phyloP scores from a whole-genome alignment of 106 monocot species.

The Acorus calamus region DNA sequence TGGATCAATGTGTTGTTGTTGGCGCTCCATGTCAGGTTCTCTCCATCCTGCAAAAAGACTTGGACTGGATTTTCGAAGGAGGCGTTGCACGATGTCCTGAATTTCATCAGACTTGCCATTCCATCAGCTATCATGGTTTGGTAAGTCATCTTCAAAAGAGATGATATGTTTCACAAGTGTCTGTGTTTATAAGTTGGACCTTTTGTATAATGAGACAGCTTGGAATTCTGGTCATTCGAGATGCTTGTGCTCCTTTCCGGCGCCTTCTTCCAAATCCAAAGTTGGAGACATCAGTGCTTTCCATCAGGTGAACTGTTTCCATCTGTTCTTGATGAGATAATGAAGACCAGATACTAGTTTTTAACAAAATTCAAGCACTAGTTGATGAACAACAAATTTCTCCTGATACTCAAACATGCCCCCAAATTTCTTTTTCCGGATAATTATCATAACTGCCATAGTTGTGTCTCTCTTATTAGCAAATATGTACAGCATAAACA shows the following conservation, averaged over 20 bases:
- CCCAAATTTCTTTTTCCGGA: background rate
- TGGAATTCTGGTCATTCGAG: slow-evolving; percentile 53
- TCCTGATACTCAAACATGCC: background rate
- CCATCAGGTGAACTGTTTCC: slow-evolving; percentile 13
- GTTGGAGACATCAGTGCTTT: slow-evolving; percentile 43
- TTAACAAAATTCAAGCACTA: too few species aligned
- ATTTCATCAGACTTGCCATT: slow-evolving; percentile 48
- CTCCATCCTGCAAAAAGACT: slow-evolving; percentile 45
- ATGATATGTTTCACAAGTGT: too few species aligned
- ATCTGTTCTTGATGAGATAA: too few species aligned
- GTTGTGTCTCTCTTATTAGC: too few species aligned
- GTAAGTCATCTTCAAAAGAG: slow-evolving; percentile 14
- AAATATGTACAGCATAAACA: too few species aligned
- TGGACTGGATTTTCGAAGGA: slow-evolving; percentile 61
- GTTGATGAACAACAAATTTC: background rate
- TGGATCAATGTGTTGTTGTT: slow-evolving; percentile 58
- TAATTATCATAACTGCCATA: too few species aligned
- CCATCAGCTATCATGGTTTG: slow-evolving; percentile 77
- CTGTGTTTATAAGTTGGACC: too few species aligned
- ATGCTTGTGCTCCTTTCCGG: slow-evolving; percentile 41
- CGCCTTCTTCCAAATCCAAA: slow-evolving; percentile 52
- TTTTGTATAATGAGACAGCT: slow-evolving; percentile 4
- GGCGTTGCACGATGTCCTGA: slow-evolving; percentile 33
- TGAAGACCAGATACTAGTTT: too few species aligned
- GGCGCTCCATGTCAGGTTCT: slow-evolving; percentile 41